These are phyloP conservation scores for Kurtzmaniella quercitrusa DNA, from an alignment of 1,139 yeast genomes.

Conservation along the genomic window DNA sequence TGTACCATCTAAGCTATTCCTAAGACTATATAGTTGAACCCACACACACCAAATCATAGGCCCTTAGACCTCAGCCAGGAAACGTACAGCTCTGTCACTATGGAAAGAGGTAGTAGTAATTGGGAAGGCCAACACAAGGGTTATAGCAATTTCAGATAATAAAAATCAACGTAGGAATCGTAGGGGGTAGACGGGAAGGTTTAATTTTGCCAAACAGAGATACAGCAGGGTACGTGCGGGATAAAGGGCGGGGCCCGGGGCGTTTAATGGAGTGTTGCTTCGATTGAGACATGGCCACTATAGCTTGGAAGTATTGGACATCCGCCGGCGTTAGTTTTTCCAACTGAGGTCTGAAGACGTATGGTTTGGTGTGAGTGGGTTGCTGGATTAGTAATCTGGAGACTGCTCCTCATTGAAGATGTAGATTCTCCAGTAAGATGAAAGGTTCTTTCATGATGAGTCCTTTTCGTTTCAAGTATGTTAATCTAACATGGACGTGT, in stretches of 20 bases:
- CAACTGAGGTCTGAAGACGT: constrained; percentile 6
- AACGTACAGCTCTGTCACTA: background rate
- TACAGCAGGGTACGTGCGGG: background rate
- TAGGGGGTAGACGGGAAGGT: background rate
- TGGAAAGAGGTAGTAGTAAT: too few relatives aligned
- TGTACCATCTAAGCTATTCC: too few relatives aligned
- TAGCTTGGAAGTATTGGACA: background rate
- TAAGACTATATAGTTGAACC: too few relatives aligned
- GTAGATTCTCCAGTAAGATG: too few relatives aligned
- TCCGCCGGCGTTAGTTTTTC: constrained; percentile 4
- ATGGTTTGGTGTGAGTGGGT: constrained; percentile 2
- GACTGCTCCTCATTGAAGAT: too few relatives aligned
- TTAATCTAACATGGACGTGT: too few relatives aligned
- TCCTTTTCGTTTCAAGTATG: too few relatives aligned
- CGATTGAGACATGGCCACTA: background rate
- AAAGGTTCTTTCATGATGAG: too few relatives aligned
- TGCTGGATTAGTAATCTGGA: too few relatives aligned
- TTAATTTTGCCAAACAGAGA: too few relatives aligned
- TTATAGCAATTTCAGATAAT: background rate
- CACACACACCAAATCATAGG: background rate
- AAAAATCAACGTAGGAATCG: background rate
- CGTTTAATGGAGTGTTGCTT: background rate
- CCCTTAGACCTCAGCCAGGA: constrained; percentile 1
- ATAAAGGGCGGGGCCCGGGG: background rate
- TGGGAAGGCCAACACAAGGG: background rate